Evolutionary conservation across 805 yeast species (phyloP).

Genomic region (Candida koratica): DNA sequence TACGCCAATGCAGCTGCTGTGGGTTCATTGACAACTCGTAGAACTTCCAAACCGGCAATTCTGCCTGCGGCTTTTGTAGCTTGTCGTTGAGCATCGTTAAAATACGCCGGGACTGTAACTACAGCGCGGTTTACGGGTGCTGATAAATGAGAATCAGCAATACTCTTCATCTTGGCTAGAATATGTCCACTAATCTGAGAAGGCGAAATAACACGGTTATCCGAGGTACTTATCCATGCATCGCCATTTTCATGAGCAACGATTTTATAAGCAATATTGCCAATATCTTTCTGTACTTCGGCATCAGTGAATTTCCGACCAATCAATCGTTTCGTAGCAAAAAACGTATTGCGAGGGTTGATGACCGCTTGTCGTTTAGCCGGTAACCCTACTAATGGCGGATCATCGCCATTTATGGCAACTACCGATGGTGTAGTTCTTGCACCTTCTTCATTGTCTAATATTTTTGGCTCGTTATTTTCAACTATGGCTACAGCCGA

Average conservation of each 20-base stretch:
- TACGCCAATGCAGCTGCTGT: constrained; percentile 85
- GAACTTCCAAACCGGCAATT: constrained; percentile 69
- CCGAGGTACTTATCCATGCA: constrained; percentile 58
- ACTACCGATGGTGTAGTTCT: constrained; percentile 80
- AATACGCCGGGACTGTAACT: constrained; percentile 81
- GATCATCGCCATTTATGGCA: constrained; percentile 43
- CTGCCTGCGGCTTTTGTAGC: constrained; percentile 80
- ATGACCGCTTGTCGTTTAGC: constrained; percentile 77
- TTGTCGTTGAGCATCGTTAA: constrained; percentile 74
- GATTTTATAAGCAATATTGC: constrained; percentile 60
- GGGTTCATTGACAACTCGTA: constrained; percentile 78
- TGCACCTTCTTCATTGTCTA: constrained; percentile 75
- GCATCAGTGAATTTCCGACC: constrained; percentile 67
- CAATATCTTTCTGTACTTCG: constrained; percentile 66
- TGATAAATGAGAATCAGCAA: constrained; percentile 55
- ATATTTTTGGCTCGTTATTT: constrained; percentile 57
- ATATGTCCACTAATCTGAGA: constrained; percentile 68
- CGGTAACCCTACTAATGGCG: constrained; percentile 57
- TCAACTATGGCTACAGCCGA: constrained; percentile 79
- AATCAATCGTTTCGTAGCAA: constrained; percentile 76
- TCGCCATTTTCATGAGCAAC: constrained; percentile 59
- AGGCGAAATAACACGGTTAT: constrained; percentile 53
- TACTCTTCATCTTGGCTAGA: constrained; percentile 58
- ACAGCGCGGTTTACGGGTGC: constrained; percentile 62
- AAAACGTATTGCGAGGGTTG: constrained; percentile 74